These are phyloP conservation scores for Nakazawaea wickerhamii DNA, from an alignment of 805 yeast genomes.

Conservation along the genomic window DNA sequence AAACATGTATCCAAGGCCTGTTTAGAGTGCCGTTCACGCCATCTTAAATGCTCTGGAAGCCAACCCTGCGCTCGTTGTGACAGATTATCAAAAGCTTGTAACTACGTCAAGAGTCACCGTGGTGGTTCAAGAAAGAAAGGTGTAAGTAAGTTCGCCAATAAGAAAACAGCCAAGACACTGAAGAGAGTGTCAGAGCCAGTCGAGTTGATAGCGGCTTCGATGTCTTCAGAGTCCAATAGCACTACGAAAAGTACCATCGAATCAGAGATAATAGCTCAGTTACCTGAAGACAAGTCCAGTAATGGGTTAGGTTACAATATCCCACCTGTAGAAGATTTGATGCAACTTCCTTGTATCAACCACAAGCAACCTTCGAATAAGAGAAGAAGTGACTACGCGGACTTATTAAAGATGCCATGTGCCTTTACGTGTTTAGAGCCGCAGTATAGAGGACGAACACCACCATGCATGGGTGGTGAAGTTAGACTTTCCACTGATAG, in stretches of 20 bases:
- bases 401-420: conserved; percentile 15
- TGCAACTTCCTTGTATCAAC: conserved; percentile 11
- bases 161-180: not conserved
- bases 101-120: conserved; percentile 45
- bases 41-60: conserved; percentile 45
- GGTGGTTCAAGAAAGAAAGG: conserved; percentile 53
- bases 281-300: not conserved
- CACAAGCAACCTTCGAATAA: conserved; percentile 6
- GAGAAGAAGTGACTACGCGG: conserved; percentile 5
- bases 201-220: not conserved
- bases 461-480: conserved; percentile 23
- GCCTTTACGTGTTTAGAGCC: conserved; percentile 21
- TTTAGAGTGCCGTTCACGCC: conserved; percentile 45
- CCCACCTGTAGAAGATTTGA: conserved; percentile 13
- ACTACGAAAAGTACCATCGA: not conserved
- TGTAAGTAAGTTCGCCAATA: conserved; percentile 23
- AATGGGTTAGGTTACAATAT: conserved; percentile 3
- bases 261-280: too few relatives aligned
- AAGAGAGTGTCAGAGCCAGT: not conserved
- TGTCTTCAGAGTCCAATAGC: not conserved
- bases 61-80: conserved; percentile 43
- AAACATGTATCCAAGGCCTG: conserved; percentile 46
- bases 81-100: conserved; percentile 31
- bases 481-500: conserved; percentile 4
- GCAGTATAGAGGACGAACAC: conserved; percentile 22